Base-by-base conservation (phyloP, 768 basidiomycete genomes). In the Lentinula raphanica region DNA sequence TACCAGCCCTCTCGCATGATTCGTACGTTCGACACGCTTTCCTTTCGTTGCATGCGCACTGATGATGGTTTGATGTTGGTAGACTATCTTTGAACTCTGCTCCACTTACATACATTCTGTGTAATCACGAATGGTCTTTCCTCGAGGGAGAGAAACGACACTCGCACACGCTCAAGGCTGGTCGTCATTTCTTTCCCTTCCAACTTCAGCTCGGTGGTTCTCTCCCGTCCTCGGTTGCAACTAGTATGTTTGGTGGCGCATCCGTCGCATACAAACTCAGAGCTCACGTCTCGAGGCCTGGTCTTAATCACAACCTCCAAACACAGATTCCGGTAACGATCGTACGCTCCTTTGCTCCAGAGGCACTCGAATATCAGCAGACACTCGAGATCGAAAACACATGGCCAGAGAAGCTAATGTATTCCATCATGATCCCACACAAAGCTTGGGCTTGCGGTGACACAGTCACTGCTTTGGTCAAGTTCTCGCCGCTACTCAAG, bases 351-450 rank as follows among this genome's bases (percentile, higher is more conserved):
- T 88, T 94, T 66, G 77, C 84, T 19, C 69, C 83, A 1, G 93
- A 94, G 60, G 88, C 95, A 0, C 81, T 97, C 64, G 96, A 98
- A 70, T 98, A 92, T 76, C 95, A 93, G 66, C 94, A 98, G 68
- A 93, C 93, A 1, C 81, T 97, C 58, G 96, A 98, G 70, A 87
- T 92, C 63, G 92, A 97, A 71, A 97, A 95, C 70, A 94, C 94
- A 15, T 98, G 96, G 96, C 94, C 96, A 0, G 89, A 88, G 21
- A 98, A 98, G 74, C 76, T 97, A 72, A 96, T 95, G 94, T 98
- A 96, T 70, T 87, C 89, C 5, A 83, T 93, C 67, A 90, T 94
- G 75, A 72, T 98, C 31, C 95, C 95, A 0, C 94, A 96, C 79
- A 96, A 95, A 68, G 96, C 95, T 0, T 98, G 90, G 86, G 92